Evolutionary conservation across 345 rosid species (phyloP), one percentile per base, ranked within the genome.

Genomic region (Boechera retrofracta): DNA sequence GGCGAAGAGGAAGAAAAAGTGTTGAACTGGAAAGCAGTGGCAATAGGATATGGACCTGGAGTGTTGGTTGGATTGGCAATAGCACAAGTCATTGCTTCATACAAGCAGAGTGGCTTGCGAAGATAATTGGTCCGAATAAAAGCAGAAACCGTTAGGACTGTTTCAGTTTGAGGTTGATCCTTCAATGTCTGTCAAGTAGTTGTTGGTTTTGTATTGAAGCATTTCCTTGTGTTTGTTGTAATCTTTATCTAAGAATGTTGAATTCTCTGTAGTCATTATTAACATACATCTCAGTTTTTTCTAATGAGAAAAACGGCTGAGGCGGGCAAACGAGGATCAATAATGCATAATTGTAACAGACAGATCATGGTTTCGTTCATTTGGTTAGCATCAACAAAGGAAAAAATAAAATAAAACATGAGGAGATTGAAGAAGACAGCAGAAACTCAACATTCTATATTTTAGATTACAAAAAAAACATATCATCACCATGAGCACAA

Each of bases 21-120:
- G 24, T 58, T 71, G 6, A 58, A 1, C 42, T 57, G 65, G 78
- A 66, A 48, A 58, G 72, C 5, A 35, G 41, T 57, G 66, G 59
- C 45, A 10, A 74, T 56, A 56, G 78, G 72, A 1, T 74, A 35
- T 56, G 72, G 52, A 4, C 3, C 39, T 45, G 78, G 78, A 10
- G 24, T 65, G 6, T 56, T 66, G 38, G 0, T 55, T 65, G 72
- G 72, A 74, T 55, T 74, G 58, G 47, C 21, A 10, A 15, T 74
- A 44, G 57, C 58, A 65, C 72, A 74, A 33, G 49, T 74, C 39
- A 56, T 74, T 24, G 48, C 66, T 45, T 65, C 51, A 9, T 66
- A 65, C 49, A 74, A 74, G 1, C 72, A 0, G 51, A 33, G 66
- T 74, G 58, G 78, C 78, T 74, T 10, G 3, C 1, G 9, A 64